phyloP scores from a whole-genome alignment of 2,329 filamentous ascomycete species.

The Talaromyces sp. region DNA sequence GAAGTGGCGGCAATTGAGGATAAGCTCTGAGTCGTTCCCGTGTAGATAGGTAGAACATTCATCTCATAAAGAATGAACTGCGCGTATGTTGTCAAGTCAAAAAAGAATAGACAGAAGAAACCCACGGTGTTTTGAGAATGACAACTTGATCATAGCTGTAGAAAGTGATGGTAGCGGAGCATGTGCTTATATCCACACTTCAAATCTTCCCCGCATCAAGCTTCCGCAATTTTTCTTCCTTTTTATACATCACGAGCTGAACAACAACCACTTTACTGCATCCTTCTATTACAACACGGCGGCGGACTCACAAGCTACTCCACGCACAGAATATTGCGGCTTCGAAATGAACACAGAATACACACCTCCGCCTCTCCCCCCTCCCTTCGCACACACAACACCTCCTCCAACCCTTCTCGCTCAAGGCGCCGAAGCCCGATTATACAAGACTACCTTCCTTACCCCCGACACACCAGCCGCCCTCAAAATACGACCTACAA shows the following conservation, averaged over 20 bases:
- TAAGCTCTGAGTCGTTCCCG: slow-evolving; percentile 17
- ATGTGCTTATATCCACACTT: background rate
- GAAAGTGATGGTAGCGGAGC: background rate
- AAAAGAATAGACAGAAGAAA: background rate
- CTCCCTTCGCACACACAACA: slow-evolving; percentile 61
- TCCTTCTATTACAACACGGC: background rate
- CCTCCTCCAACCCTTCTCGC: slow-evolving; percentile 68
- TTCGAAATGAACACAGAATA: slow-evolving; percentile 6
- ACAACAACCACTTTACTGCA: background rate
- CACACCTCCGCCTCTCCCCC: slow-evolving; percentile 50
- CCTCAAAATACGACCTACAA: slow-evolving; percentile 85
- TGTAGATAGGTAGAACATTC: background rate
- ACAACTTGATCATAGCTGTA: background rate
- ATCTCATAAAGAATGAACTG: background rate
- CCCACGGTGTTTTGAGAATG: background rate
- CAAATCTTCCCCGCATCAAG: slow-evolving; percentile 13
- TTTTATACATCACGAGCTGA: background rate
- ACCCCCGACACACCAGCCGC: slow-evolving; percentile 64
- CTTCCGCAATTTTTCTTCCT: background rate
- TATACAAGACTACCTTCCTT: slow-evolving; percentile 84
- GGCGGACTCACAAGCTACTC: no score
- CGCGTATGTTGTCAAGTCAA: background rate
- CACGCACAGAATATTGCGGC: background rate
- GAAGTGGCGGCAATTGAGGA: slow-evolving; percentile 42
- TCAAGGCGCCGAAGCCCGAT: slow-evolving; percentile 91